Evolutionary conservation across 352 stramenopile species (phyloP), one percentile per base, ranked within the genome.

Genomic region (Pythium coloratum): DNA sequence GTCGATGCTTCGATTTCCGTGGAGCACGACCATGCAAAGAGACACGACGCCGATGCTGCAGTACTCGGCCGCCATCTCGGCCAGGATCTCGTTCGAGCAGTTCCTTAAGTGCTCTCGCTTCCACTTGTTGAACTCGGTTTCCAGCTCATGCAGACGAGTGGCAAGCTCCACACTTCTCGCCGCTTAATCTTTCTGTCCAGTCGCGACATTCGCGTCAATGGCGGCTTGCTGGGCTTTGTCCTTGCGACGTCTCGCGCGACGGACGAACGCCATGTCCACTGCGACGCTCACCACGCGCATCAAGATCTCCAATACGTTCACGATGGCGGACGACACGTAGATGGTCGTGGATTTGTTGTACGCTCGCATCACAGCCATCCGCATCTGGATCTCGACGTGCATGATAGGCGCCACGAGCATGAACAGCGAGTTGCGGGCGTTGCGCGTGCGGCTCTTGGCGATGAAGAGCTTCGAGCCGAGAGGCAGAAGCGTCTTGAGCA

Each of bases 51-150:
- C 56, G 32, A 70, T 70, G 32, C 63, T 44, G 49, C 63, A 70
- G 46, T 64, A 70, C 32, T 70, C 63, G 9, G 63, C 20, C 1
- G 51, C 49, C 55, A 64, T 70, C 20, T 63, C 63, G 2, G 63
- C 63, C 9, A 59, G 56, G 6, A 63, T 51, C 34, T 70, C 63
- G 6, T 28, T 44, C 3, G 63, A 57, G 26, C 63, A 64, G 14
- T 64, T 20, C 0, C 63, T 44, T 14, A 64, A 33, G 10, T 64
- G 63, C 4, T 32, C 24, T 5, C 36, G 26, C 12, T 59, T 58
- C 63, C 63, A 70, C 30, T 58, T 33, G 1, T 36, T 24, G 34
- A 64, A 63, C 0, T 34, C 24, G 9, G 33, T 38, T 16, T 70
- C 63, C 1, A 64, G 33, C 18, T 32, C 18, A 12, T 51, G 10